These are phyloP conservation scores for Sanghuangporus sanghuang DNA, from an alignment of 1,284 basidiomycete species.

Conservation along the genomic window DNA sequence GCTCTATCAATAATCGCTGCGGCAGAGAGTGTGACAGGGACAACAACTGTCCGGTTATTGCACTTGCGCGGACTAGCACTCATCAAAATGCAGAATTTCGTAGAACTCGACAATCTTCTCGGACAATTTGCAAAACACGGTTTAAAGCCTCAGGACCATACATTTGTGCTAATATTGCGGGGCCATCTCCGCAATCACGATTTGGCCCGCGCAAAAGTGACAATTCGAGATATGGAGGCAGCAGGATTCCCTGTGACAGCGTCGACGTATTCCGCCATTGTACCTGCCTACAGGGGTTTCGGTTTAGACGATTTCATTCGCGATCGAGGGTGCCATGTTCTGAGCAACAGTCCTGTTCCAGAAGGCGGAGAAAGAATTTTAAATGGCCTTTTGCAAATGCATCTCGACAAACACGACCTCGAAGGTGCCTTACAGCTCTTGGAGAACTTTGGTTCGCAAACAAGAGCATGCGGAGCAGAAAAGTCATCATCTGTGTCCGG, in stretches of 20 bases:
- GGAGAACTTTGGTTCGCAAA: not conserved
- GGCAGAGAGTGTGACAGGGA: constrained; percentile 41
- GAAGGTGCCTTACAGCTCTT: constrained; percentile 25
- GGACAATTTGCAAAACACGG: constrained; percentile 43
- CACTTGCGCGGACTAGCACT: constrained; percentile 63
- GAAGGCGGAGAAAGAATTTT: constrained; percentile 43
- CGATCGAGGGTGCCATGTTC: constrained; percentile 41
- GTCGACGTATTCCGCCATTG: constrained; percentile 55
- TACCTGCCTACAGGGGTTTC: constrained; percentile 51
- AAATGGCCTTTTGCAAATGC: constrained; percentile 59
- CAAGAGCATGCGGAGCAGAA: not conserved
- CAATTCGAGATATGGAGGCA: constrained; percentile 48
- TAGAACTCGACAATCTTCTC: constrained; percentile 39
- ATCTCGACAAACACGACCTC: constrained; percentile 52
- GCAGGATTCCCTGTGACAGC: constrained; percentile 48
- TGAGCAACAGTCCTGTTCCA: constrained; percentile 35
- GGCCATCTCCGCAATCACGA: constrained; percentile 66
- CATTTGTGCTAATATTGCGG: constrained; percentile 60
- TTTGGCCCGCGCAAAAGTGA: constrained; percentile 46
- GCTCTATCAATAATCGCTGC: constrained; percentile 42
- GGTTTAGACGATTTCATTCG: constrained; percentile 55
- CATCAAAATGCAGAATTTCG: constrained; percentile 47
- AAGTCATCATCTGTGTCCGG: constrained; percentile 25
- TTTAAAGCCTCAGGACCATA: constrained; percentile 48
- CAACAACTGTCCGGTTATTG: constrained; percentile 48